A percentile compares a stretch with the other conserved stretches of the same genome.
Conservation (phyloP, 139 green algal genomes). For the Auxenochlorella pyrenoidosa region DNA sequence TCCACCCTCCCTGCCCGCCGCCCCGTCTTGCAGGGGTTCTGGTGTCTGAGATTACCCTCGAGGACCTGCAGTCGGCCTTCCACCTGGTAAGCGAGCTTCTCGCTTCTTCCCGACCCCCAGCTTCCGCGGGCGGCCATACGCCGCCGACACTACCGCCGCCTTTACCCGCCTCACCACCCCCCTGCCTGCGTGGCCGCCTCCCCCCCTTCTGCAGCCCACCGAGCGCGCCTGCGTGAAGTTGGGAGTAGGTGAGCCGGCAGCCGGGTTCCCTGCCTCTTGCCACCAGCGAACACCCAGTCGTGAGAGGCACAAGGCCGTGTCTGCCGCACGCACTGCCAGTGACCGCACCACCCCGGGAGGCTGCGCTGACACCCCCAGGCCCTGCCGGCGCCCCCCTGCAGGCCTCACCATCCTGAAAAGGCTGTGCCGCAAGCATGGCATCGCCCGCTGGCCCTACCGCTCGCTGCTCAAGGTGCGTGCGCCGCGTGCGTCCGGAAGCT, state of each 20-base stretch:
- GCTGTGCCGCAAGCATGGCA: slow-evolving; percentile 35
- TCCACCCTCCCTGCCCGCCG: not conserved
- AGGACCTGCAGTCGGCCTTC: slow-evolving; percentile 14
- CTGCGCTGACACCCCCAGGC: not conserved
- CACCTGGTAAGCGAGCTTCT: not conserved
- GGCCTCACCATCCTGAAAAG: slow-evolving; percentile 36
- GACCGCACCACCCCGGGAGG: not conserved
- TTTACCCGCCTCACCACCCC: not conserved
- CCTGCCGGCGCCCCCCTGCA: not conserved
- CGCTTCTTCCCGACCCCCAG: too few species aligned
- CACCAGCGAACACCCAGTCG: too few species aligned
- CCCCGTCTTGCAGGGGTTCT: slow-evolving; percentile 12
- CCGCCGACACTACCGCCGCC: not conserved
- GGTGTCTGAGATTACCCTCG: not conserved
- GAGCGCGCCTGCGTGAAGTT: slow-evolving; percentile 27
- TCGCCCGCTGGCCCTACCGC: slow-evolving; percentile 32
- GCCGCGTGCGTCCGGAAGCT: not conserved
- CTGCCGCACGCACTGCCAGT: not conserved
- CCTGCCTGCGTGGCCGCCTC: not conserved
- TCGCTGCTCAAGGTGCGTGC: slow-evolving; percentile 10
- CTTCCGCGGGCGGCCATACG: not conserved
- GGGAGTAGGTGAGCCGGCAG: slow-evolving; percentile 17
- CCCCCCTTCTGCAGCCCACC: not conserved
- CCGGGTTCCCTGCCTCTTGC: not conserved
- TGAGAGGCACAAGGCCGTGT: too few species aligned